Base-by-base conservation (phyloP, 257 asterid genomes). In the Paulownia fortunei region DNA sequence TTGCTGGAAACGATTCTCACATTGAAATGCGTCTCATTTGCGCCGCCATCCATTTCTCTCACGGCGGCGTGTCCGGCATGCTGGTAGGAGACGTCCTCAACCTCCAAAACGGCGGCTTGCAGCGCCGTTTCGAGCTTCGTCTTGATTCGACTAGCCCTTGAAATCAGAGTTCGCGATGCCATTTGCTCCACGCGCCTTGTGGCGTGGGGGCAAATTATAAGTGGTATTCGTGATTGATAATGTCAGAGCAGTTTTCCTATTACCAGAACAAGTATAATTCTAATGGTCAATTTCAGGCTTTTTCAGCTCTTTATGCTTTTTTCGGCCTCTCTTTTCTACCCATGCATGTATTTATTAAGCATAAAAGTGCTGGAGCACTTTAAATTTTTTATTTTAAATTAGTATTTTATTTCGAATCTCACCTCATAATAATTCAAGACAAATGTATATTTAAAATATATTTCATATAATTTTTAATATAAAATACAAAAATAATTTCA, bases 51-150 rank as follows among this genome's bases (percentile, higher is more conserved):
- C 66, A 81, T 83, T 19, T 61, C 88, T 77, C 81, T 86, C 23
- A 95, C 89, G 68, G 97, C 98, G 63, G 89, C 93, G 88, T 94
- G 99, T 19, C 97, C 98, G 32, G 97, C 98, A 62, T 95, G 99
- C 86, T 91, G 96, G 83, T 91, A 77, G 27, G 99, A 95, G 8
- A 95, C 97, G 85, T 95, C 99, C 77, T 95, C 97, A 0, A 92
- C 89, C 80, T 92, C 97, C 75, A 95, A 73, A 15, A 84, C 46
- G 83, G 84, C 86, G 12, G 93, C 87, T 69, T 88, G 90, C 51
- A 94, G 89, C 80, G 94, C 94, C 67, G 91, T 80, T 76, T 89
- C 92, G 62, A 94, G 94, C 88, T 79, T 92, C 74, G 89, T 60
- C 85, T 89, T 92, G 73, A 94, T 91, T 66, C 98, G 61, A 37